Evolutionary conservation across 1,284 basidiomycete genomes (phyloP).

Genomic region (Schizopora paradoxa): DNA sequence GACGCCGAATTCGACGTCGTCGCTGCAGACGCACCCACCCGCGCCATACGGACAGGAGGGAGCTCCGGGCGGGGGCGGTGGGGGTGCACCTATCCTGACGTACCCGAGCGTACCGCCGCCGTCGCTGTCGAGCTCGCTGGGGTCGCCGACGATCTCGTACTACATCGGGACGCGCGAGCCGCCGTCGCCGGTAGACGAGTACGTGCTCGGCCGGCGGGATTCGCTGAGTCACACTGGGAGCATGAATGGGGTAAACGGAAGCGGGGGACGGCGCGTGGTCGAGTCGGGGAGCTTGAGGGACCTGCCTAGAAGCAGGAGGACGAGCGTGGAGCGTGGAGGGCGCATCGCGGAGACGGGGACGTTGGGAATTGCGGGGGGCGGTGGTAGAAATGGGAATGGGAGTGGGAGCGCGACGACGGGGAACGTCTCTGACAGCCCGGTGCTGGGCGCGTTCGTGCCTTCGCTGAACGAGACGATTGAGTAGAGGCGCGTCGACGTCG

Average conservation of each 20-base stretch:
- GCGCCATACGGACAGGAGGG: constrained; percentile 24
- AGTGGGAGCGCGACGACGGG: constrained; percentile 2
- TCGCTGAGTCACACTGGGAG: constrained; percentile 44
- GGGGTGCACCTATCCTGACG: constrained; percentile 35
- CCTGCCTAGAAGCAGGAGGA: constrained; percentile 41
- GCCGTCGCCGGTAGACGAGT: constrained; percentile 28
- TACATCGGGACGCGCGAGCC: constrained; percentile 34
- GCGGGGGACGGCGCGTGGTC: constrained; percentile 40
- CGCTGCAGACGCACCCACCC: constrained; percentile 38
- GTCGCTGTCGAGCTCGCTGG: constrained; percentile 61
- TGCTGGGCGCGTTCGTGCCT: constrained; percentile 9
- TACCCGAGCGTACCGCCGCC: constrained; percentile 67
- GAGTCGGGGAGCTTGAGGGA: constrained; percentile 37
- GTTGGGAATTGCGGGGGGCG: too few species aligned
- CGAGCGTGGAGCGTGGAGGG: constrained; percentile 54
- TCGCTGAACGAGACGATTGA: constrained; percentile 16
- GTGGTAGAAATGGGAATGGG: constrained; percentile 40
- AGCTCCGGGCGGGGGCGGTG: constrained; percentile 23
- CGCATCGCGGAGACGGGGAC: constrained; percentile 62
- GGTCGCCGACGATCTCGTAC: constrained; percentile 50
- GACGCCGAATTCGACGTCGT: constrained; percentile 59
- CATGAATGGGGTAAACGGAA: too few species aligned
- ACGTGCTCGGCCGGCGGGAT: too few species aligned
- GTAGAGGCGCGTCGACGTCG: too few species aligned
- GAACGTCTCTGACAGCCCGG: background rate